Conservation (phyloP, 257 asterid genomes). For the Solanum habrochaites region DNA sequence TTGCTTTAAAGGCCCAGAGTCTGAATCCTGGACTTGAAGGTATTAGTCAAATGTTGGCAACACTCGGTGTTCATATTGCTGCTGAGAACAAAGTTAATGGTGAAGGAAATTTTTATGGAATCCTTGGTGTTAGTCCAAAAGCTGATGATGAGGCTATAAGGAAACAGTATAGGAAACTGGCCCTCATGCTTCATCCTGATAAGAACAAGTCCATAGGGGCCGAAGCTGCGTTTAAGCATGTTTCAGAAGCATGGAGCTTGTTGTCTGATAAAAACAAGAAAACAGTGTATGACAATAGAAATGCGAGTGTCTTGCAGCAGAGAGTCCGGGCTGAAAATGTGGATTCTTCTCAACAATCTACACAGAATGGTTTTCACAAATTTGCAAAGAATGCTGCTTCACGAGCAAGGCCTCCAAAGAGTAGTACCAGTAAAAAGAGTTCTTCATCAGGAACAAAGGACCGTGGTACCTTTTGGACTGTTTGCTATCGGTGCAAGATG, state of each 20-base stretch:
- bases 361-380: conserved; percentile 48
- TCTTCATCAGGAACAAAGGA: conserved; percentile 32
- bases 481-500: conserved; percentile 66
- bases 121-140: conserved; percentile 54
- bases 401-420: conserved; percentile 26
- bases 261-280: conserved; percentile 49
- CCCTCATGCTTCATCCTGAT: conserved; percentile 73
- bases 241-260: conserved; percentile 73
- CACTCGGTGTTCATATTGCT: conserved; percentile 48
- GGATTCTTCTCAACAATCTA: conserved; percentile 23
- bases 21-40: conserved; percentile 64
- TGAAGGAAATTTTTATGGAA: conserved; percentile 59
- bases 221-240: conserved; percentile 60
- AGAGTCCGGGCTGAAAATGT: conserved; percentile 13
- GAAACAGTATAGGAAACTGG: conserved; percentile 58
- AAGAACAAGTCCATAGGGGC: conserved; percentile 59
- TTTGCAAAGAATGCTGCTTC: conserved; percentile 34
- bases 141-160: conserved; percentile 55
- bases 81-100: conserved; percentile 43
- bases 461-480: conserved; percentile 59
- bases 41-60: conserved; percentile 50
- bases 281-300: conserved; percentile 38
- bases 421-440: conserved; percentile 22
- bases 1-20: conserved; percentile 57
- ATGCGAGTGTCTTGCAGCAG: conserved; percentile 10